Percentiles rank a stretch among this genome's conserved stretches.
phyloP scores from a whole-genome alignment of 2,329 filamentous ascomycete species.

The Trichoderma lentiforme region DNA sequence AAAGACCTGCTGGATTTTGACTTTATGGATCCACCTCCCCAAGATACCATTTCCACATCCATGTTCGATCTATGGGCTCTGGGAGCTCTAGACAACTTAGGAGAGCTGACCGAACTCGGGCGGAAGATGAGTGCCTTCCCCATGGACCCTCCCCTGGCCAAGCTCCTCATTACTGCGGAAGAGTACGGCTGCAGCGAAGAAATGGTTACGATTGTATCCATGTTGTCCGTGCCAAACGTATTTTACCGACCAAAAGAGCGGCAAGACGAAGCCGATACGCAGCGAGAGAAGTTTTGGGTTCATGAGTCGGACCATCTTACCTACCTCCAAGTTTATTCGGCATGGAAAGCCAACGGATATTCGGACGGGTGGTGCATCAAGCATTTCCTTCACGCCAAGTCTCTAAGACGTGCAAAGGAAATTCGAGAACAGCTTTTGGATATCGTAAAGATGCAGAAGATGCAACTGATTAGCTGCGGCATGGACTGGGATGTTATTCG shows the following conservation, averaged over 20 bases:
- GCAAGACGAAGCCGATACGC: slow-evolving; percentile 92
- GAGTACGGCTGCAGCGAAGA: slow-evolving; percentile 94
- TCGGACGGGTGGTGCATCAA: slow-evolving; percentile 89
- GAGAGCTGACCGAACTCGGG: slow-evolving; percentile 83
- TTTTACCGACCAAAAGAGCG: slow-evolving; percentile 97
- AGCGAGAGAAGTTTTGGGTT: slow-evolving; percentile 97
- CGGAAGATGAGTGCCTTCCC: slow-evolving; percentile 95
- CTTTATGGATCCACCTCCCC: slow-evolving; percentile 97
- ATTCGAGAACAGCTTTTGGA: slow-evolving; percentile 90
- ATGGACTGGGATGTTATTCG: slow-evolving; percentile 96
- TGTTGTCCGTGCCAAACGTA: slow-evolving; percentile 94
- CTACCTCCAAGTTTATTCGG: slow-evolving; percentile 89
- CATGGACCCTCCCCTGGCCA: slow-evolving; percentile 94
- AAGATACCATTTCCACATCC: slow-evolving; percentile 95
- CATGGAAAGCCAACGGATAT: slow-evolving; percentile 89
- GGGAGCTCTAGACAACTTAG: slow-evolving; percentile 88
- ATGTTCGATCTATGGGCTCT: slow-evolving; percentile 97
- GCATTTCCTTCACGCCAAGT: slow-evolving; percentile 95
- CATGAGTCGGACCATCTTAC: slow-evolving; percentile 96
- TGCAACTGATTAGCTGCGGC: slow-evolving; percentile 81
- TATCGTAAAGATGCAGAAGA: slow-evolving; percentile 91
- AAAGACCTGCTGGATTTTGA: slow-evolving; percentile 94
- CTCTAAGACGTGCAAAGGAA: slow-evolving; percentile 84
- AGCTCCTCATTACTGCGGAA: slow-evolving; percentile 86
- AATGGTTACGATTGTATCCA: slow-evolving; percentile 96